Evolutionary conservation across 108 stramenopile genomes (phyloP).

Genomic region (Seminavis robusta): DNA sequence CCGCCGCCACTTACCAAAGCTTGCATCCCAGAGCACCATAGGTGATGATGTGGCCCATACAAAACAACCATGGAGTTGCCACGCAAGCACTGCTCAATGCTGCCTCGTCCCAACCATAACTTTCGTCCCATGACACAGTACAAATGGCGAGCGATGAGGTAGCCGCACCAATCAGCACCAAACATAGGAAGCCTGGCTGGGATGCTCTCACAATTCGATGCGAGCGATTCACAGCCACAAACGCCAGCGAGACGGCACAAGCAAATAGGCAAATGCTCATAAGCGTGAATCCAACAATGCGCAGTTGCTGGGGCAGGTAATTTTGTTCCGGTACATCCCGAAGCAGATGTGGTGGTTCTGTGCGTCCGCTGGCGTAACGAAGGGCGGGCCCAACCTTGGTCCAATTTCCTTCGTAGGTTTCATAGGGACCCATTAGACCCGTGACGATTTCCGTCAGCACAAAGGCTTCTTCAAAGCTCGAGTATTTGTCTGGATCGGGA

Average conservation of each 20-base stretch:
- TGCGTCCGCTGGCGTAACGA: neutral
- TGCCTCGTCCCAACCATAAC: slow-evolving; percentile 12
- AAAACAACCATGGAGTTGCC: slow-evolving; percentile 35
- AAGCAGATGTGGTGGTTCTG: neutral
- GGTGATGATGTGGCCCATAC: slow-evolving; percentile 38
- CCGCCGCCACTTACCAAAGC: slow-evolving; percentile 19
- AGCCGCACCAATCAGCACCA: slow-evolving; percentile 14
- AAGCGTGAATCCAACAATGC: neutral
- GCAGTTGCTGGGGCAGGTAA: slow-evolving; percentile 1
- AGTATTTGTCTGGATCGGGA: neutral
- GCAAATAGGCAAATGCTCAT: neutral
- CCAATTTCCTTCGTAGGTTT: neutral
- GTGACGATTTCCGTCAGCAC: too few relatives aligned
- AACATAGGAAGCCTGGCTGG: slow-evolving; percentile 40
- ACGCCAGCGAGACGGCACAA: neutral
- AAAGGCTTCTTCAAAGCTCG: neutral
- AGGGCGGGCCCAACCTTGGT: neutral
- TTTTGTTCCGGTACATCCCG: slow-evolving; percentile 9
- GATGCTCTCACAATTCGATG: slow-evolving; percentile 1
- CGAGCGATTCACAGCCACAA: neutral
- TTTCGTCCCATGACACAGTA: slow-evolving; percentile 1
- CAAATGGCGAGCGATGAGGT: neutral
- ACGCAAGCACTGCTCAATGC: slow-evolving; percentile 29
- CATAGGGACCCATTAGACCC: neutral
- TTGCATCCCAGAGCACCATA: slow-evolving; percentile 54